These are phyloP conservation scores for Aspergillus ochraceus DNA, from an alignment of 2,329 filamentous ascomycete genomes.

Conservation along the genomic window DNA sequence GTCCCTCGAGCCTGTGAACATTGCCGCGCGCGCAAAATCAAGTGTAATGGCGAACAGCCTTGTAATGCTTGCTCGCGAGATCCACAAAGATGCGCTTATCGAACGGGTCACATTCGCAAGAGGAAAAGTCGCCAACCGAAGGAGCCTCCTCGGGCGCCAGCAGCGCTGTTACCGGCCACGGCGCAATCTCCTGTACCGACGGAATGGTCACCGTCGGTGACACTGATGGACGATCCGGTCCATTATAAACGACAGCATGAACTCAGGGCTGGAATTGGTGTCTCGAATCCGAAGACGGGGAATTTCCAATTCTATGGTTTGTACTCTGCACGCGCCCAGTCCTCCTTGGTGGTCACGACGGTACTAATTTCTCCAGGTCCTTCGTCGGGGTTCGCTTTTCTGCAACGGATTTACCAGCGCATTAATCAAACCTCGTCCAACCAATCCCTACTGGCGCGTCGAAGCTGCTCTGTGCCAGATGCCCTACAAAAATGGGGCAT, in stretches of 20 bases:
- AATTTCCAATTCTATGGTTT: slow-evolving; percentile 19
- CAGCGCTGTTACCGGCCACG: slow-evolving; percentile 9
- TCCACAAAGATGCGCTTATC: slow-evolving; percentile 9
- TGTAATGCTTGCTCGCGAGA: slow-evolving; percentile 11
- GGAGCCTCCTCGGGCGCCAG: slow-evolving; percentile 4
- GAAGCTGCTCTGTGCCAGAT: slow-evolving; percentile 10
- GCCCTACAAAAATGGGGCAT: slow-evolving; percentile 13
- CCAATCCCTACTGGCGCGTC: slow-evolving; percentile 9
- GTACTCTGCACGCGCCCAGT: neutral
- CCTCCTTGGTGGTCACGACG: neutral
- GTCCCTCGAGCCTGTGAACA: slow-evolving; percentile 15
- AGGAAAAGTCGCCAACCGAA: slow-evolving; percentile 8
- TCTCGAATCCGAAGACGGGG: slow-evolving; percentile 12
- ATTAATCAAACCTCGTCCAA: slow-evolving; percentile 7
- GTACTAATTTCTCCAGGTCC: slow-evolving; percentile 10
- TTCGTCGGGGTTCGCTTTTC: slow-evolving; percentile 16
- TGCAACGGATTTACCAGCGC: slow-evolving; percentile 17
- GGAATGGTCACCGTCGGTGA: neutral
- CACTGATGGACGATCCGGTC: slow-evolving; percentile 9
- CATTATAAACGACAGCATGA: slow-evolving; percentile 17
- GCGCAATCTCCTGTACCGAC: neutral
- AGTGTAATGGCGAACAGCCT: slow-evolving; percentile 14
- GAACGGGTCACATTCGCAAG: slow-evolving; percentile 11
- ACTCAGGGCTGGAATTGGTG: slow-evolving; percentile 16
- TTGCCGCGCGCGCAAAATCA: slow-evolving; percentile 15